Evolutionary conservation across 2,329 filamentous ascomycete species (phyloP), one percentile per base, ranked within the genome.

Genomic region (Aspergillus aculeatus): DNA sequence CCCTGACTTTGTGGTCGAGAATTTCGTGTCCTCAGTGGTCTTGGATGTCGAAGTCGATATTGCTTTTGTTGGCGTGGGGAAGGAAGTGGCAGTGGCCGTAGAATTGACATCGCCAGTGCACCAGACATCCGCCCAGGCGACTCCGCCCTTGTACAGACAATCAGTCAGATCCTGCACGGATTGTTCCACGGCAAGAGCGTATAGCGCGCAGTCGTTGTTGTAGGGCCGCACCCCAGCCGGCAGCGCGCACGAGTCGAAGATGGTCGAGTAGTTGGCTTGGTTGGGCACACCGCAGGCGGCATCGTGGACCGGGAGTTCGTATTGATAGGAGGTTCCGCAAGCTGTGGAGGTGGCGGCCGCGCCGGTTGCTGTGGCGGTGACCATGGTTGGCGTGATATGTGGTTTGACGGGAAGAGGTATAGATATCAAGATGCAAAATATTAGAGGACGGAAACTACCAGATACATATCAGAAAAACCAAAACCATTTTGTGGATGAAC

Each of bases 281-380:
- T 67, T 69, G 44, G 69, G 66, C 35, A 70, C 58, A 4, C 60
- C 69, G 48, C 69, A 71, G 38, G 68, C 57, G 32, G 68, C 69
- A 41, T 71, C 69, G 48, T 67, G 56, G 31, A 65, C 54, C 5
- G 69, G 69, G 35, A 71, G 58, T 53, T 71, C 62, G 62, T 69
- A 71, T 56, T 68, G 61, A 2, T 50, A 50, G 26, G 66, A 47
- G 3, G 59, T 56, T 10, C 58, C 61, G 55, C 67, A 70, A 19
- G 57, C 58, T 10, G 57, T 62, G 31, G 52, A 53, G 26, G 64
- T 47, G 12, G 60, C 35, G 9, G 58, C 41, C 11, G 58, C 51
- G 11, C 58, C 49, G 23, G 62, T 50, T 7, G 65, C 62, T 50
- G 58, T 59, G 32, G 32, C 14, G 32, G 32, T 35, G 32, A 35